phyloP scores from a whole-genome alignment of 108 stramenopile genomes.

The Schizochytrium sp. region DNA sequence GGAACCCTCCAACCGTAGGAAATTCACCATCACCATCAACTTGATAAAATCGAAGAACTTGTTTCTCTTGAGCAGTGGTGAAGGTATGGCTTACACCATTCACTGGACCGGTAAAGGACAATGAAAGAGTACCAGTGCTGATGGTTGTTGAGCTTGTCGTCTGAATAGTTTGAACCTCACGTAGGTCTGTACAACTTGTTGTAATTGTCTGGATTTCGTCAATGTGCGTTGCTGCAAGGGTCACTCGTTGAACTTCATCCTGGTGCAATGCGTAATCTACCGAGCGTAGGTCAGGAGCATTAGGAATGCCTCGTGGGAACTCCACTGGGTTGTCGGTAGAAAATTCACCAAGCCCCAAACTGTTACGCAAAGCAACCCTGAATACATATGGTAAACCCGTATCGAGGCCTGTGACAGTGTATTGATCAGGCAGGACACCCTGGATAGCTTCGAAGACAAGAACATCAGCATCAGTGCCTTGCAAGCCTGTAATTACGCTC shows the following conservation, averaged over 20 bases:
- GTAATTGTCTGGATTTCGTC: conserved; percentile 82
- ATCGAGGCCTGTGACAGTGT: conserved; percentile 66
- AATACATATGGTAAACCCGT: conserved; percentile 79
- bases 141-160: conserved; percentile 64
- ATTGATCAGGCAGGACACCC: conserved; percentile 65
- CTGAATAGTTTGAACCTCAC: conserved; percentile 82
- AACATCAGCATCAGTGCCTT: conserved; percentile 55
- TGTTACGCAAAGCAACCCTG: conserved; percentile 70
- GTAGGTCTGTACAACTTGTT: conserved; percentile 77
- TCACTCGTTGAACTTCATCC: conserved; percentile 81
- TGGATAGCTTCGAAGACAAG: conserved; percentile 70
- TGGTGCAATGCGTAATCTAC: conserved; percentile 75
- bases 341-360: conserved; percentile 72
- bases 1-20: neutral
- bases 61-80: conserved; percentile 7
- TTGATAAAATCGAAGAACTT: neutral
- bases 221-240: conserved; percentile 78
- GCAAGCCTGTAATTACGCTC: conserved; percentile 57
- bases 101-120: conserved; percentile 29
- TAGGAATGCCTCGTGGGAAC: conserved; percentile 73
- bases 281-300: conserved; percentile 67
- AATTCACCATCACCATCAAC: neutral
- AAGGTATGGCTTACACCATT: neutral
- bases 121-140: neutral
- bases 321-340: conserved; percentile 67